Percentiles rank a stretch among this genome's conserved stretches.
These are phyloP conservation scores for Peronospora belbahrii DNA, from an alignment of 352 stramenopile species.

Conservation along the genomic window DNA sequence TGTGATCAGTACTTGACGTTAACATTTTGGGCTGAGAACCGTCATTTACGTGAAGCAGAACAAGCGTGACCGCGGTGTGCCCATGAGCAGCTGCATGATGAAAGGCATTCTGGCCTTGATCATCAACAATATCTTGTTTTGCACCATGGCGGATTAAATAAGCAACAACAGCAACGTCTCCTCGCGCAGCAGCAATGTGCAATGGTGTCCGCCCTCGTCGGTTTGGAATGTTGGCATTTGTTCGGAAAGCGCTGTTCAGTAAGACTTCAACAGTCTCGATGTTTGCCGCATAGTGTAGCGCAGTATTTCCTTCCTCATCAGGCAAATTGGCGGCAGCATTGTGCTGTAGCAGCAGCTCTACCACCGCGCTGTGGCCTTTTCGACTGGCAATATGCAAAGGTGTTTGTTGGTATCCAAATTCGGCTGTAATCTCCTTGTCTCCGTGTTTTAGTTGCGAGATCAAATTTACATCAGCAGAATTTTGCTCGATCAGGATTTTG, in stretches of 20 bases:
- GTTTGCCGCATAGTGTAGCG: slow-evolving; percentile 61
- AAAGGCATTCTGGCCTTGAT: slow-evolving; percentile 80
- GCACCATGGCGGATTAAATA: slow-evolving; percentile 62
- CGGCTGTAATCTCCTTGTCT: slow-evolving; percentile 65
- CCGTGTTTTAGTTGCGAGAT: slow-evolving; percentile 71
- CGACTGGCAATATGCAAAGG: slow-evolving; percentile 73
- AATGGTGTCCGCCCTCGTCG: slow-evolving; percentile 58
- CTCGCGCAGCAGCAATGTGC: slow-evolving; percentile 58
- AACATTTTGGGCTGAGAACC: slow-evolving; percentile 12
- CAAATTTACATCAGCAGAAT: slow-evolving; percentile 58
- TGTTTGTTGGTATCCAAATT: slow-evolving; percentile 65
- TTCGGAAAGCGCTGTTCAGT: slow-evolving; percentile 47
- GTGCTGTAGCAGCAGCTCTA: slow-evolving; percentile 56
- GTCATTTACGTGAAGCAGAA: slow-evolving; percentile 68
- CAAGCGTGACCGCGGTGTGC: slow-evolving; percentile 60
- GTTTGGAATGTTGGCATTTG: slow-evolving; percentile 80
- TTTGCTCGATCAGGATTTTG: slow-evolving; percentile 57
- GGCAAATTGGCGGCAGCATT: slow-evolving; percentile 66
- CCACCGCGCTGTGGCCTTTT: slow-evolving; percentile 52
- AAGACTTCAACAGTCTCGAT: slow-evolving; percentile 60
- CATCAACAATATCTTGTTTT: slow-evolving; percentile 67
- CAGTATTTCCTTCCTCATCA: slow-evolving; percentile 75
- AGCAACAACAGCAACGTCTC: slow-evolving; percentile 71
- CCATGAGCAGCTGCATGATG: slow-evolving; percentile 73
- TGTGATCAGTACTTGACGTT: slow-evolving; percentile 2